Evolutionary conservation across 176 grass and related monocot species (phyloP), one percentile per base, ranked within the genome.

Genomic region (Poa pratensis): DNA sequence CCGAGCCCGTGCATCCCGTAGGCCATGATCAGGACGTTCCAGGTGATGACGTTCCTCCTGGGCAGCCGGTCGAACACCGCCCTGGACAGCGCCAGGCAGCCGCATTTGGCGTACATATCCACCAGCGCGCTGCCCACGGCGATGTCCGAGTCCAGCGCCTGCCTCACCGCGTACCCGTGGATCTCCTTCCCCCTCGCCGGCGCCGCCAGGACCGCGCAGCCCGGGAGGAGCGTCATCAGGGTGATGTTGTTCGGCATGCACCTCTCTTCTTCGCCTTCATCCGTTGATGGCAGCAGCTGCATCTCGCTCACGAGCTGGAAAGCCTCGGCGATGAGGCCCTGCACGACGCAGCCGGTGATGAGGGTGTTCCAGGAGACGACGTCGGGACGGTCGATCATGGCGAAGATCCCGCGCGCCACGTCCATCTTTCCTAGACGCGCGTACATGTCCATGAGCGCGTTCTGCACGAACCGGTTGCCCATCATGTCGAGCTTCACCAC

Each of bases 391-490:
- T 87, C 83, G 83, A 93, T 89, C n/a, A 54, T 55, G 39, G 62
- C 80, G 75, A 95, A 98, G 63, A 98, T 95, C 62, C 50, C 52
- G 18, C 83, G 86, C n/a, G 93, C 92, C 62, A 85, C 73, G 51
- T 89, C 89, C 83, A 90, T 93, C 40, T 90, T 86, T 45, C 93
- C 96, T 16, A 98, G 82, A 35, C 93, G 92, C 16, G 91, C 91
- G 84, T 98, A 98, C 93, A 95, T 85, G 87, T 95, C 96, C 96
- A 98, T 95, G 50, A 95, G 91, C 32, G 96, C 96, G 86, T 98
- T 98, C 85, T 95, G 96, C 72, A 98, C 93, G 83, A 98, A 98
- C 78, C 85, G 92, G 81, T 98, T 88, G 16, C 60, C 70, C 24
- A 81, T 87, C 93, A 98, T 98, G 20, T 81, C 89, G 27, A 91